phyloP scores from a whole-genome alignment of 306 rosid genomes.

The Geum urbanum region DNA sequence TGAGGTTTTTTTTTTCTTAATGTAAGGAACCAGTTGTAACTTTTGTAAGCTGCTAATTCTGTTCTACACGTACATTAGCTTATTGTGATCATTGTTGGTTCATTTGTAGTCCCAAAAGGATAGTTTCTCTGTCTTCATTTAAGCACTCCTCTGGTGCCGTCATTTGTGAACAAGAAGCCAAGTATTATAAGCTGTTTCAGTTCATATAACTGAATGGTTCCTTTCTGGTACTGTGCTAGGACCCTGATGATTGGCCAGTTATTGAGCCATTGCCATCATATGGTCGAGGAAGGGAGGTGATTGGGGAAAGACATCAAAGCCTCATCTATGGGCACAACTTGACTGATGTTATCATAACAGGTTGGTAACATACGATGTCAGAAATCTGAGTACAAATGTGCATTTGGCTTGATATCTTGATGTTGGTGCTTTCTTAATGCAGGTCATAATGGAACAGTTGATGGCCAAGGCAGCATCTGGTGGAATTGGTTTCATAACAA shows the following conservation, averaged over 20 bases:
- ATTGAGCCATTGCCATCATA: constrained; percentile 79
- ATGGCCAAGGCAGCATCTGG: constrained; percentile 79
- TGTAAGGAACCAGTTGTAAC: not conserved
- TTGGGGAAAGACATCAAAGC: constrained; percentile 73
- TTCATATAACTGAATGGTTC: constrained; percentile 20
- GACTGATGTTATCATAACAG: constrained; percentile 78
- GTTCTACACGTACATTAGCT: not conserved
- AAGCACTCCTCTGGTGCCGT: not conserved
- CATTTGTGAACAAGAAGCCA: constrained; percentile 14
- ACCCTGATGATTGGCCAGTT: constrained; percentile 66
- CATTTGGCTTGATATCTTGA: constrained; percentile 25
- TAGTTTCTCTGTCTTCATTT: constrained; percentile 10
- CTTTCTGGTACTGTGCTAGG: constrained; percentile 36
- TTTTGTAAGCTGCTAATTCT: not conserved
- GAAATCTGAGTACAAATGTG: constrained; percentile 1
- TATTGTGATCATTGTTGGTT: not conserved
- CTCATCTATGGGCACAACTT: constrained; percentile 67
- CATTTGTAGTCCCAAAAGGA: constrained; percentile 7
- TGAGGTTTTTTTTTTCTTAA: not conserved
- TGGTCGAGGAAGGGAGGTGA: constrained; percentile 86
- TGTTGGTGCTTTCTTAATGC: constrained; percentile 29
- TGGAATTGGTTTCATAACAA: constrained; percentile 60
- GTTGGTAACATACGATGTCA: constrained; percentile 33
- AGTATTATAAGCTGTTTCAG: constrained; percentile 13
- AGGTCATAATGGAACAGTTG: constrained; percentile 67